These are phyloP conservation scores for Jimgerdemannia lactiflua DNA, from an alignment of 192 early-diverging fungal species.

Conservation along the genomic window DNA sequence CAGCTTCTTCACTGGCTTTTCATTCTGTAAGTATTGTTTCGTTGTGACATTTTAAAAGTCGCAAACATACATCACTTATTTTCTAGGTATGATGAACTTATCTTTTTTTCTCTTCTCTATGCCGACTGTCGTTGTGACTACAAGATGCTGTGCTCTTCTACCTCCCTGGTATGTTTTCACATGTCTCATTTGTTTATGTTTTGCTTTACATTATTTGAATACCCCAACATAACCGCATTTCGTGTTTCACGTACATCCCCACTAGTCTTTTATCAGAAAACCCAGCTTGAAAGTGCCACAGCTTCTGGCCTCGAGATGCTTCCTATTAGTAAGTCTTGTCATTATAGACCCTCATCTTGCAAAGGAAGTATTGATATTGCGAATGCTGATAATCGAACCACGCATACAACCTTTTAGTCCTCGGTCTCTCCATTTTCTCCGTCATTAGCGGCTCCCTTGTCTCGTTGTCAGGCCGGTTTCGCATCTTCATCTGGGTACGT, in stretches of 20 bases:
- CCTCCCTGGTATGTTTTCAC: conserved; percentile 68
- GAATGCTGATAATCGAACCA: background rate
- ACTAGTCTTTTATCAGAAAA: conserved; percentile 7
- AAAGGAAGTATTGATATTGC: no score
- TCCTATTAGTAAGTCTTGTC: conserved; percentile 38
- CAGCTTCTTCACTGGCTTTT: conserved; percentile 61
- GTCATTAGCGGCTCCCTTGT: conserved; percentile 64
- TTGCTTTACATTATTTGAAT: conserved; percentile 25
- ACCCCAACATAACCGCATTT: no score
- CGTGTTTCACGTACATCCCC: no score
- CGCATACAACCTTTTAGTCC: conserved; percentile 59
- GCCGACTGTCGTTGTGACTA: background rate
- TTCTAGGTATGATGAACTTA: no score
- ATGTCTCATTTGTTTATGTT: conserved; percentile 64
- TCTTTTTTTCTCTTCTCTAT: no score
- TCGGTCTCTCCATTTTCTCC: conserved; percentile 64
- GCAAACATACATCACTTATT: no score
- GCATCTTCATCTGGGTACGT: conserved; percentile 63
- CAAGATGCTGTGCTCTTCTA: conserved; percentile 48
- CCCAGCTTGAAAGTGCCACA: conserved; percentile 62
- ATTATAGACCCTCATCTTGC: no score
- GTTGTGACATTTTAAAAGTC: no score
- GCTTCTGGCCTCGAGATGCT: conserved; percentile 43
- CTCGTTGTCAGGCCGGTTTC: conserved; percentile 58
- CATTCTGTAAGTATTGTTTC: conserved; percentile 31